Percentiles rank a stretch among this genome's conserved stretches.
phyloP scores from a whole-genome alignment of 164 flowering plant genomes.

The Magnolia sinica region DNA sequence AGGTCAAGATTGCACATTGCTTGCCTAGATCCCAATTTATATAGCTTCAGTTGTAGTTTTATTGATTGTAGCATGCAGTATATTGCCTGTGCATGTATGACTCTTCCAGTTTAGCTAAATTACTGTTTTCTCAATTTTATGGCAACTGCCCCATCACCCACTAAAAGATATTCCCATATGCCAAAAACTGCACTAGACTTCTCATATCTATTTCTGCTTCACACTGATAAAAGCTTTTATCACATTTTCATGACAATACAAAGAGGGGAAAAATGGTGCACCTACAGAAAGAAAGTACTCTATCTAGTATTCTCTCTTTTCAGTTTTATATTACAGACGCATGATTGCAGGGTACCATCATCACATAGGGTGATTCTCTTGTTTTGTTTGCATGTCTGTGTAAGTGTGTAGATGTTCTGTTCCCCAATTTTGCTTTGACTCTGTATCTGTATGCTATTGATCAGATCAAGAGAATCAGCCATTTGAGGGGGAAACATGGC shows the following conservation, averaged over 20 bases:
- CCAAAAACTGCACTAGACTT: neutral
- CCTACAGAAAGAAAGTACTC: neutral
- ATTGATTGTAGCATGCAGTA: neutral
- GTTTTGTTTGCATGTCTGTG: neutral
- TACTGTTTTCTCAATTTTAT: neutral
- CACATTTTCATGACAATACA: neutral
- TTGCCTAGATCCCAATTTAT: neutral
- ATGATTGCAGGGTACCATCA: neutral
- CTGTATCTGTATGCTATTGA: neutral
- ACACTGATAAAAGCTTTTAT: too few relatives aligned
- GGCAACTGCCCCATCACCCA: too few relatives aligned
- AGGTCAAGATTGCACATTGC: neutral
- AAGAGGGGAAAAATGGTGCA: neutral
- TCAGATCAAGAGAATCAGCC: conserved; percentile 61
- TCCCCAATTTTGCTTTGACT: neutral
- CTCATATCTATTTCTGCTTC: neutral
- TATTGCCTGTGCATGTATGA: neutral
- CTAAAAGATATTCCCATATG: too few relatives aligned
- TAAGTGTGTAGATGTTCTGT: neutral
- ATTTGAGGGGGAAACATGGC: conserved; percentile 55
- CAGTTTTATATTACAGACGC: neutral
- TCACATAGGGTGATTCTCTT: neutral
- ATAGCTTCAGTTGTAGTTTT: too few relatives aligned
- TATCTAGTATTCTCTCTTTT: too few relatives aligned
- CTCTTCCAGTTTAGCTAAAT: too few relatives aligned